A percentile compares a stretch with the other conserved stretches of the same genome.
Evolutionary conservation across 805 yeast genomes (phyloP).

Genomic region (Candida ascalaphidarum): DNA sequence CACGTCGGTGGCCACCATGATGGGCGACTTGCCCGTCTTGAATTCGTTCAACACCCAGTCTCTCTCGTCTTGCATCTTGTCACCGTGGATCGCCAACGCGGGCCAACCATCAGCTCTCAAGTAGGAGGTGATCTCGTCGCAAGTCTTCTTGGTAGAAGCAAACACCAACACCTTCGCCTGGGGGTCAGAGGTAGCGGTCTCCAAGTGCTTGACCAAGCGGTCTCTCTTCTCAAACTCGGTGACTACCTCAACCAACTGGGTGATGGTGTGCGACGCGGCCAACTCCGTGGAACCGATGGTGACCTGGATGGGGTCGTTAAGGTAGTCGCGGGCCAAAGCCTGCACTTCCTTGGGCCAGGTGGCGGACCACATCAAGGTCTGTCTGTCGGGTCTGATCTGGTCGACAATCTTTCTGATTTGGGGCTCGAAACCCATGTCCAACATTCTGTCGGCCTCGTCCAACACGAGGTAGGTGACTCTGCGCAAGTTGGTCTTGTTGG

Average conservation of each 20-base stretch:
- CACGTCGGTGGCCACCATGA: slow-evolving; percentile 99
- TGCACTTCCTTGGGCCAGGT: slow-evolving; percentile 99
- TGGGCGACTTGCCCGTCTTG: slow-evolving; percentile 85
- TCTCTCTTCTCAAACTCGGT: slow-evolving; percentile 93
- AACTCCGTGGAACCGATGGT: slow-evolving; percentile 93
- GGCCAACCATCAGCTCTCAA: slow-evolving; percentile 98
- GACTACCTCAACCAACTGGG: slow-evolving; percentile 86
- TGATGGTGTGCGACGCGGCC: slow-evolving; percentile 93
- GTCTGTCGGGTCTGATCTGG: slow-evolving; percentile 99
- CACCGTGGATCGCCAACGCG: slow-evolving; percentile 98
- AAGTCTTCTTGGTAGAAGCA: slow-evolving; percentile 95
- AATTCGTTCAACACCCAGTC: slow-evolving; percentile 97
- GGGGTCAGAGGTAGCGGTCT: slow-evolving; percentile 61
- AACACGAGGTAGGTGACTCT: slow-evolving; percentile 95
- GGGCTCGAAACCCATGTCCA: slow-evolving; percentile 99
- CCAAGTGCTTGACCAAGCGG: slow-evolving; percentile 75
- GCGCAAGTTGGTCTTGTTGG: slow-evolving; percentile 87
- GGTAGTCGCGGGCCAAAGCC: slow-evolving; percentile 83
- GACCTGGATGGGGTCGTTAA: slow-evolving; percentile 91
- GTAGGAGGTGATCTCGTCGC: slow-evolving; percentile 89
- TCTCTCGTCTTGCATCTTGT: slow-evolving; percentile 94
- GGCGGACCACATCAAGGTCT: slow-evolving; percentile 99
- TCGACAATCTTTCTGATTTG: slow-evolving; percentile 97
- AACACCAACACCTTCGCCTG: slow-evolving; percentile 78
- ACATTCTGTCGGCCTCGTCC: slow-evolving; percentile 99